phyloP scores from a whole-genome alignment of 768 basidiomycete genomes.

The Mycena rosella region DNA sequence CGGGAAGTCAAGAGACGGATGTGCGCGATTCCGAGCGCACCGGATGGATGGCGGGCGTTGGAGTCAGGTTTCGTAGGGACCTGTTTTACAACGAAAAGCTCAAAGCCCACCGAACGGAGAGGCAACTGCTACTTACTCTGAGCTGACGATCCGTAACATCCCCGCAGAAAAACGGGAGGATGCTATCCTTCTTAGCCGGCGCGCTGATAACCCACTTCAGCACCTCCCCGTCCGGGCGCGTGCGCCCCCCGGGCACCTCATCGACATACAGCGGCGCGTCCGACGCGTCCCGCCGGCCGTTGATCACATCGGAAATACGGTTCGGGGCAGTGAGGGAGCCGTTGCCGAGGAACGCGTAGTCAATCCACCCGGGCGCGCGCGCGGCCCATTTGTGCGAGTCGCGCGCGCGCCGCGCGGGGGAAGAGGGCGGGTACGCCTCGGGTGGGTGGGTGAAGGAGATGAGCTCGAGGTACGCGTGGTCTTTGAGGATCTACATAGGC shows the following conservation, averaged over 20 bases:
- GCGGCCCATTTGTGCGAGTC: conserved; percentile 66
- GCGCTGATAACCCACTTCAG: conserved; percentile 71
- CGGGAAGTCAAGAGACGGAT: conserved; percentile 57
- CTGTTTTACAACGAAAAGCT: conserved; percentile 42
- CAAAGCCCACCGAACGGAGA: not conserved
- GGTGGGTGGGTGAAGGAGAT: conserved; percentile 72
- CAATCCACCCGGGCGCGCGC: conserved; percentile 74
- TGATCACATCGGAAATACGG: conserved; percentile 66
- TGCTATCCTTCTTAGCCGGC: conserved; percentile 48
- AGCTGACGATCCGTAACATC: conserved; percentile 73
- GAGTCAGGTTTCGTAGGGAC: conserved; percentile 63
- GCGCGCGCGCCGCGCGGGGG: conserved; percentile 58
- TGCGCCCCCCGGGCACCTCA: conserved; percentile 68
- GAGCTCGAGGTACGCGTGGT: conserved; percentile 77
- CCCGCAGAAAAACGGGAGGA: conserved; percentile 80
- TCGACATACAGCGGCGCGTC: conserved; percentile 55
- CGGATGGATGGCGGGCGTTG: conserved; percentile 64
- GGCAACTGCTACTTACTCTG: conserved; percentile 62
- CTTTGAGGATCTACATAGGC: conserved; percentile 63
- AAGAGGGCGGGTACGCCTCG: conserved; percentile 65
- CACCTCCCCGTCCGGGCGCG: conserved; percentile 64
- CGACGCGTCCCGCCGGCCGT: conserved; percentile 59
- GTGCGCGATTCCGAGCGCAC: conserved; percentile 62
- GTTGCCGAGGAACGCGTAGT: conserved; percentile 73
- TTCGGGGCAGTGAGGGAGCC: conserved; percentile 44